Evolutionary conservation across 257 asterid species (phyloP), one percentile per base, ranked within the genome.

Genomic region (Fraxinus americana): DNA sequence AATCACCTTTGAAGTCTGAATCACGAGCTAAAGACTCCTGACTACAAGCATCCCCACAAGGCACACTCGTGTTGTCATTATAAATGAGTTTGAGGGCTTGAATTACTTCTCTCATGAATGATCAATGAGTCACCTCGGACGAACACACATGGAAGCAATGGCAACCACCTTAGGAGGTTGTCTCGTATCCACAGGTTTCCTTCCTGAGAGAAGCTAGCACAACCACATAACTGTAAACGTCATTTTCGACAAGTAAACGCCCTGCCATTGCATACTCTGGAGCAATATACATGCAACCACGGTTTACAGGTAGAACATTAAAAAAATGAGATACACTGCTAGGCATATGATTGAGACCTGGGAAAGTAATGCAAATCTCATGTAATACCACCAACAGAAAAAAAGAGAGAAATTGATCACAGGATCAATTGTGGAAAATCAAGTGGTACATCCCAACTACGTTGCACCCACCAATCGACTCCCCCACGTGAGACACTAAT

Each of bases 211-310:
- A 78, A 92, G 91, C 90, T 96, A 96, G 88, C 61, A 96, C 98
- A 67, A 93, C 98, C 39, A 97, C 99, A 4, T 93, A 96, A 71
- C 98, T 96, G 86, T 96, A 93, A 45, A 96, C 97, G 63, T 96
- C 99, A 29, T 97, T 93, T 83, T 96, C 93, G 71, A 96, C 99
- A 2, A 96, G 98, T 48, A 96, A 83, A 84, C 92, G 99, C 19
- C 98, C 97, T 0, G 97, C 93, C 99, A 96, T 93, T 35, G 99
- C 97, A 85, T 96, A 93, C 88, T 96, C 97, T 75, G 97, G 97
- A 76, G 99, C 98, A 61, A 93, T 98, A 12, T 96, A 93, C 87
- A 97, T 93, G 85, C 77, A 80, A 67, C 36, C 78, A 50, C 70
- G 69, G 74, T 68, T 76, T 48, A 43, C 57, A 67, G 71, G 32